phyloP scores from a whole-genome alignment of 176 grass and related monocot genomes.

The Oropetium thomaeum region DNA sequence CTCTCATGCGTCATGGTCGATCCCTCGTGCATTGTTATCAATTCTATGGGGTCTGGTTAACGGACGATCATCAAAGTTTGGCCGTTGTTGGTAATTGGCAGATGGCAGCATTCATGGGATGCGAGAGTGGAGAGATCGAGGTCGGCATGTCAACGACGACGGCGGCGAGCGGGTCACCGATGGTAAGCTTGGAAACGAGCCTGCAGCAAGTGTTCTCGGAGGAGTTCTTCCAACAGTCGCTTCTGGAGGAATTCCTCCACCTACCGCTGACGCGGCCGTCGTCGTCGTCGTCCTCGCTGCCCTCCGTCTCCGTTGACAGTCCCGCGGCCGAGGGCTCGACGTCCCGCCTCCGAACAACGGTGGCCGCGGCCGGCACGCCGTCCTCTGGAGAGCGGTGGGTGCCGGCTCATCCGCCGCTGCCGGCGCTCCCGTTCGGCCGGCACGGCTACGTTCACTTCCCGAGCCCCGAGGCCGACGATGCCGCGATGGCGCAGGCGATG shows the following conservation, averaged over 20 bases:
- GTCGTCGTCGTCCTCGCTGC: constrained; percentile 46
- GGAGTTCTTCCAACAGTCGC: constrained; percentile 63
- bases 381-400: neutral
- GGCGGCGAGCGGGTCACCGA: neutral
- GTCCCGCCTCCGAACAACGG: constrained; percentile 23
- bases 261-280: constrained; percentile 38
- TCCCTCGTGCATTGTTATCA: neutral
- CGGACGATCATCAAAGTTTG: neutral
- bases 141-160: constrained; percentile 47
- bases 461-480: constrained; percentile 48
- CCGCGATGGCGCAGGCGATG: constrained; percentile 60
- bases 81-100: neutral
- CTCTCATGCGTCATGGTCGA: neutral
- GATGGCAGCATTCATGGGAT: constrained; percentile 80
- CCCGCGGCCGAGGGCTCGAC: constrained; percentile 43
- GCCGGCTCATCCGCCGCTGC: neutral
- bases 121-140: constrained; percentile 79
- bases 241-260: constrained; percentile 44
- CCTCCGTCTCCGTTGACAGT: constrained; percentile 48
- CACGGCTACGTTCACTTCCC: constrained; percentile 30
- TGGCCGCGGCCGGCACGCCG: neutral
- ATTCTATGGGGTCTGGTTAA: neutral
- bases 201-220: constrained; percentile 72
- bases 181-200: constrained; percentile 31
- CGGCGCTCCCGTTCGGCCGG: neutral